Base-by-base conservation (phyloP, 306 rosid species). In the Rubus parviflorus region DNA sequence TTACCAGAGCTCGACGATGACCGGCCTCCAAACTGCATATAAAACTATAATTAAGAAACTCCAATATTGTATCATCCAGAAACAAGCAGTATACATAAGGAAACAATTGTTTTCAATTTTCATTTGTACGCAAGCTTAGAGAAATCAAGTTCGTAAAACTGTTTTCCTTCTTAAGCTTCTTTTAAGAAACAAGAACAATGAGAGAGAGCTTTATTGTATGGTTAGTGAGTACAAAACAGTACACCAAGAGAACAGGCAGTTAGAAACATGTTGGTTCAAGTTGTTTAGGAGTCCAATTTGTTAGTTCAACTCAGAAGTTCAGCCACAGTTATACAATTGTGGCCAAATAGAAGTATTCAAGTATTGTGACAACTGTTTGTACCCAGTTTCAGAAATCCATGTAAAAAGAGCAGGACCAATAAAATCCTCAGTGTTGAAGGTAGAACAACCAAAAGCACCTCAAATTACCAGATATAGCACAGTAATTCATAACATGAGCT, bases 1-100 rank as follows among this genome's bases (percentile, higher is more conserved):
- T 89, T 92, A 58, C 98, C 98, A 48, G 89, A 86, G 88, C 89
- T 92, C 41, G 91, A 85, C 2, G 91, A 81, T 73, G 98, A 86
- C 73, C 86, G 86, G 42, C 74, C 68, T 19, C 92, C 89, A 62
- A 82, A 86, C 97, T 90, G 83, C 74, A 86, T 58, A 78, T 51
- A 41, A 78, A 74, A 79, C 73, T 43, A 54, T 60, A 70, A 73
- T 77, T 60, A 73, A 68, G 58, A 64, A 75, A 37, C 49, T 52
- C 16, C 68, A 66, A 58, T 72, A 68, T 65, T 57, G 68, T 70
- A 35, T 45, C 46, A 51, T 80, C 43, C 23, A 41, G 68, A 76
- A 30, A 13, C 37, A 68, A 65, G 51, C 54, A 75, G 75, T 19
- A 53, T 8, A 65, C 48, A 63, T 48, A 78, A 78, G 75, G 69